Evolutionary conservation across 768 basidiomycete genomes (phyloP).

Genomic region (Kwoniella newhampshirensis): DNA sequence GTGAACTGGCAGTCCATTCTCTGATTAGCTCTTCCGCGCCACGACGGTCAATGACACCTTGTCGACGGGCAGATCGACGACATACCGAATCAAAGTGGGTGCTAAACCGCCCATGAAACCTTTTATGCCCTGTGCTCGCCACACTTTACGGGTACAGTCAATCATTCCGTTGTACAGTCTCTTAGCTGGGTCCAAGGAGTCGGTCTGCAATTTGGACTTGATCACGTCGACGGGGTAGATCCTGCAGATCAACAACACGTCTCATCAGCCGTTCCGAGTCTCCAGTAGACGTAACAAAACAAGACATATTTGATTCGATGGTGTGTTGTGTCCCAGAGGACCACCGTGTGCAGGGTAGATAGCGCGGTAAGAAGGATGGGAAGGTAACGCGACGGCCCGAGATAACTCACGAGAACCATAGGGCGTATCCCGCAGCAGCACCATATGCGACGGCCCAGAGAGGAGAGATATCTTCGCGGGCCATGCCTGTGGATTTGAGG

Average conservation of each 20-base stretch:
- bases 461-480: slow-evolving; percentile 72
- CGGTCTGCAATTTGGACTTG: slow-evolving; percentile 94
- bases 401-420: slow-evolving; percentile 40
- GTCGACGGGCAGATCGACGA: background rate
- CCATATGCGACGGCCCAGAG: slow-evolving; percentile 80
- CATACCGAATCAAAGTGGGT: slow-evolving; percentile 81
- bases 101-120: slow-evolving; percentile 90
- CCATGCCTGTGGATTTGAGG: slow-evolving; percentile 56
- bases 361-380: background rate
- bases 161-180: slow-evolving; percentile 77
- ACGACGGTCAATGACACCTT: too few relatives aligned
- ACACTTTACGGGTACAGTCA: slow-evolving; percentile 79
- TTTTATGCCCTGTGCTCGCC: slow-evolving; percentile 74
- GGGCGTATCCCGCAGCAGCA: slow-evolving; percentile 87
- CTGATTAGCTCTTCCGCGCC: too few relatives aligned
- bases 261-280: too few relatives aligned
- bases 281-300: background rate
- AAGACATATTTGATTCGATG: too few relatives aligned
- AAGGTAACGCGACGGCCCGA: too few relatives aligned
- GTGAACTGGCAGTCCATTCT: too few relatives aligned
- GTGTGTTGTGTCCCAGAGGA: too few relatives aligned
- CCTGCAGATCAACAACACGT: too few relatives aligned
- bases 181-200: slow-evolving; percentile 65
- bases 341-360: too few relatives aligned
- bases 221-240: slow-evolving; percentile 97